A percentile compares a stretch with the other conserved stretches of the same genome.
phyloP scores from a whole-genome alignment of 2,329 filamentous ascomycete species.

The Botrytis cinerea region DNA sequence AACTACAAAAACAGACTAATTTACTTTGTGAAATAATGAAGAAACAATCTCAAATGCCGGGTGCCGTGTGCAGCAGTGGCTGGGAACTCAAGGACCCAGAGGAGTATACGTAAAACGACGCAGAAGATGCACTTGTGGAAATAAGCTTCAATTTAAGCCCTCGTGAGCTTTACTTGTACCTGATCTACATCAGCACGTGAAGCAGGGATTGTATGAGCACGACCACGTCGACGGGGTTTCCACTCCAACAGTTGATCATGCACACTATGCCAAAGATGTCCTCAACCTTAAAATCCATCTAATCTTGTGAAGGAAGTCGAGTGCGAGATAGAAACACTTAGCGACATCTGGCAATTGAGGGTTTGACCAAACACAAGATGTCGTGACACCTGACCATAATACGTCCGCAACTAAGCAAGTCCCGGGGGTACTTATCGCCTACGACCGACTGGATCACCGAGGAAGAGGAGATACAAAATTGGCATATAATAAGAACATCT shows the following conservation, averaged over 20 bases:
- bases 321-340: background rate
- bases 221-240: background rate
- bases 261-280: background rate
- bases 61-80: background rate
- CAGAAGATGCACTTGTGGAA: conserved; percentile 10
- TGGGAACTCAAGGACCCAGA: background rate
- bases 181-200: background rate
- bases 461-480: background rate
- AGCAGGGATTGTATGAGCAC: background rate
- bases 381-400: background rate
- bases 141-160: conserved; percentile 9
- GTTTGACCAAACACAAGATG: background rate
- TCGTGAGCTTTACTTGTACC: background rate
- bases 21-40: background rate
- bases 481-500: background rate
- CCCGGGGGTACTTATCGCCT: background rate
- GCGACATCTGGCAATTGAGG: conserved; percentile 3
- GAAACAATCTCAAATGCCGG: conserved; percentile 4
- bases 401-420: background rate
- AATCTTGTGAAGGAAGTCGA: conserved; percentile 5
- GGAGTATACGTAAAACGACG: background rate
- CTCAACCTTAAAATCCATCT: background rate
- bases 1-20: background rate
- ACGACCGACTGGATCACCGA: too few species aligned
- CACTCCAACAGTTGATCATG: background rate